phyloP scores from a whole-genome alignment of 305 asterid genomes.

The Ajuga reptans region DNA sequence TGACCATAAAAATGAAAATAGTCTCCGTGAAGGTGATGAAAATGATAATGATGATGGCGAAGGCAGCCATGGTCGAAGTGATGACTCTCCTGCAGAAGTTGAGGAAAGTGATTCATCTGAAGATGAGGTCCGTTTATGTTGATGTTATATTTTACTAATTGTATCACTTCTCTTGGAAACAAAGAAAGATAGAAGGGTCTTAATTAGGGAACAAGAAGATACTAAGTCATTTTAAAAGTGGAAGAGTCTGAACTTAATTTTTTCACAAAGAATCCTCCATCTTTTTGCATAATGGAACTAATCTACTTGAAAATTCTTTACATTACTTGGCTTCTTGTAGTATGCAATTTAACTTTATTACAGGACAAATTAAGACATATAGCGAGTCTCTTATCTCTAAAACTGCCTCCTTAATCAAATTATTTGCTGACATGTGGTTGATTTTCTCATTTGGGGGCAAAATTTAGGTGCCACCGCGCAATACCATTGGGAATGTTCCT shows the following conservation, averaged over 20 bases:
- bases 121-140: conserved; percentile 66
- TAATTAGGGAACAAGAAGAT: neutral
- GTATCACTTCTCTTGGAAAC: neutral
- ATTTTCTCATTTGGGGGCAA: neutral
- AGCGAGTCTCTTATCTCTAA: neutral
- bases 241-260: neutral
- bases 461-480: conserved; percentile 78
- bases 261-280: too few species aligned
- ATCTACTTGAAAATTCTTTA: neutral
- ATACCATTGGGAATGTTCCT: conserved; percentile 87
- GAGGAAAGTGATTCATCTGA: conserved; percentile 97
- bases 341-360: neutral
- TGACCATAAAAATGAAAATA: conserved; percentile 20
- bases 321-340: neutral
- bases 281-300: neutral
- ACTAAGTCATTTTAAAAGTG: neutral
- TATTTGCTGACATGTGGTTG: conserved; percentile 17
- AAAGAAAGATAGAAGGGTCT: neutral
- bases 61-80: conserved; percentile 36
- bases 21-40: conserved; percentile 25
- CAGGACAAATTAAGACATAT: neutral
- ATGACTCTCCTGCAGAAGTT: conserved; percentile 41
- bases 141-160: neutral
- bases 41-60: conserved; percentile 23
- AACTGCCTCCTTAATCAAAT: neutral